Base-by-base conservation (phyloP, 768 basidiomycete species). In the Psilocybe azurescens region DNA sequence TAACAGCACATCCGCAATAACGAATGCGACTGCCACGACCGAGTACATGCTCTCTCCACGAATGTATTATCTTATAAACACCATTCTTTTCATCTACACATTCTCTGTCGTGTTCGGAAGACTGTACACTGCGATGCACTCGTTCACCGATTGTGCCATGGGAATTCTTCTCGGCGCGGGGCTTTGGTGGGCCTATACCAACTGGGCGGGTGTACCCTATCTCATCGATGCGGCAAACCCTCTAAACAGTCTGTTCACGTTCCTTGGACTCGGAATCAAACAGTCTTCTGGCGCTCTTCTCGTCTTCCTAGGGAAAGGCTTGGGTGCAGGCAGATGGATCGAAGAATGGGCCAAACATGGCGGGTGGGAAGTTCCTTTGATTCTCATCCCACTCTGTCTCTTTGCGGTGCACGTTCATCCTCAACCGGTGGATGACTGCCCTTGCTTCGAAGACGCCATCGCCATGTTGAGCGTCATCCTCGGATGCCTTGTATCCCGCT, bases 391-490 rank as follows among this genome's bases (percentile, higher is more conserved):
- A 0, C 63, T 91, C n/a, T 87, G 85, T 59, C 77, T 94, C 13
- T 77, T 92, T 4, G 76, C 91, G 18, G 89, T 96, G n/a, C 90
- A 95, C 70, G 87, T 92, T 63, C 94, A 96, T 70, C 95, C 96
- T 0, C 91, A 96, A 66, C 97, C 97, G 0, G 92, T 97, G 8
- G 96, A 99, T 60, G 94, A 97, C 69, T 98, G 97, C 67, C 97
- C 97, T 2, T 98, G 97, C 75, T 99, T 97, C 74, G 97, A 97
- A 71, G 97, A 99, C 70, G 94, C 96, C 3, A 96, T 98, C 54
- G 95, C 97, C 0, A 90, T 95, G 65, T 77, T 91, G n/a, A 89
- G 92, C 28, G 95, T 95, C 46, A 81, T 93, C 16, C 79, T 91
- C 38, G 97, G 97, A n/a, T 78, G 81, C 18, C 77, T 85, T 24